A percentile compares a stretch with the other conserved stretches of the same genome.
These are phyloP conservation scores for Lachnellula suecica DNA, from an alignment of 2,329 filamentous ascomycete genomes.

Conservation along the genomic window DNA sequence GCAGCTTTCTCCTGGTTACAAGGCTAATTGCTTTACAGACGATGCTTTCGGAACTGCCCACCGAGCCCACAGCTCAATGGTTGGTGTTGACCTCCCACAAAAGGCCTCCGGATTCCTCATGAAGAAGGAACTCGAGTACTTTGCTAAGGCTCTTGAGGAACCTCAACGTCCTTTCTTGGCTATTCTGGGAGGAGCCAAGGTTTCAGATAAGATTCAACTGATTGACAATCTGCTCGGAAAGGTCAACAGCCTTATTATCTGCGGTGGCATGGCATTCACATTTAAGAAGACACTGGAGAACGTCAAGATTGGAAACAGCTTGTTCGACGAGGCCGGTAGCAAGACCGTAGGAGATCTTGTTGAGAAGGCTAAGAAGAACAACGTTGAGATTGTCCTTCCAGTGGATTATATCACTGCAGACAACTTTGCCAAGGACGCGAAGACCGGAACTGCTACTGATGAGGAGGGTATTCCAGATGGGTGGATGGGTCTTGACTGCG, in stretches of 20 bases:
- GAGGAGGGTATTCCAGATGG: constrained; percentile 89
- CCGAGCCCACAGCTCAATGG: constrained; percentile 99
- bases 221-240: constrained; percentile 99
- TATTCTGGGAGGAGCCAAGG: constrained; percentile 97
- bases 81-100: constrained; percentile 91
- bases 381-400: constrained; percentile 91
- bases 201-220: constrained; percentile 99
- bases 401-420: constrained; percentile 95
- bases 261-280: constrained; percentile 98
- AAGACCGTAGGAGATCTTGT: constrained; percentile 87
- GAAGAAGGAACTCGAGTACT: constrained; percentile 99
- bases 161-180: constrained; percentile 96
- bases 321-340: constrained; percentile 92
- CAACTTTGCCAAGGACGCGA: constrained; percentile 86
- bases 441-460: constrained; percentile 79
- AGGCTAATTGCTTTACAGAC: constrained; percentile 52
- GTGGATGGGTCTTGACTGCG: constrained; percentile 97
- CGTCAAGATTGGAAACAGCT: constrained; percentile 83
- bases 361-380: constrained; percentile 95
- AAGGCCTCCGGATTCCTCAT: constrained; percentile 98
- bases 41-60: constrained; percentile 98
- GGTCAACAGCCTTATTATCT: constrained; percentile 95
- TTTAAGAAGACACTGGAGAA: constrained; percentile 99
- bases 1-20: background rate
- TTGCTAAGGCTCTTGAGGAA: constrained; percentile 91